phyloP scores from a whole-genome alignment of 2,329 filamentous ascomycete genomes.

The Trichoderma sp. region DNA sequence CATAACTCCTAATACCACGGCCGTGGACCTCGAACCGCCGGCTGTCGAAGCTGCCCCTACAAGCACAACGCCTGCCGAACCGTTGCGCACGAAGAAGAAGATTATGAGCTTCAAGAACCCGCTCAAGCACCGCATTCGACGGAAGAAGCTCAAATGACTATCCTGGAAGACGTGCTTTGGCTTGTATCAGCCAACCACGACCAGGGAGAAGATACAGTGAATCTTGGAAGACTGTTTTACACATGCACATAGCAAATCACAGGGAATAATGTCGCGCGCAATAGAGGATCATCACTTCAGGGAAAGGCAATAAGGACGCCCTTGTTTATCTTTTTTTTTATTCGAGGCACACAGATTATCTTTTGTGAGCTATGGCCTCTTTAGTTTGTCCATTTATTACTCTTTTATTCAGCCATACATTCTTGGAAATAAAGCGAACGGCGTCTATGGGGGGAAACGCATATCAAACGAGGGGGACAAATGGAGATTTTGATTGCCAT shows the following conservation, averaged over 20 bases:
- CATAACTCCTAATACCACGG: not conserved
- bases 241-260: not conserved
- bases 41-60: not conserved
- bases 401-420: not conserved
- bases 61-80: not conserved
- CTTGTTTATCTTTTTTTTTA: not conserved
- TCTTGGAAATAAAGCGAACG: slow-evolving; percentile 16
- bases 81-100: slow-evolving; percentile 1
- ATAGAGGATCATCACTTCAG: not conserved
- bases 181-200: not conserved
- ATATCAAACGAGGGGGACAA: not conserved
- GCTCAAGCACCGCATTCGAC: slow-evolving; percentile 16
- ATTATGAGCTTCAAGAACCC: slow-evolving; percentile 18
- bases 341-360: not conserved
- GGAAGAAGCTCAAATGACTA: slow-evolving; percentile 20
- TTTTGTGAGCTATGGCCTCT: not conserved
- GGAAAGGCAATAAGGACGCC: not conserved
- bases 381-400: not conserved
- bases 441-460: not conserved
- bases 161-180: not conserved
- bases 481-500: not conserved
- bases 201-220: not conserved
- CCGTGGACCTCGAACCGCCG: not conserved
- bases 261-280: not conserved
- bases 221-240: not conserved